These are phyloP conservation scores for Schizophyllum amplum DNA, from an alignment of 1,284 basidiomycete species.

Conservation along the genomic window DNA sequence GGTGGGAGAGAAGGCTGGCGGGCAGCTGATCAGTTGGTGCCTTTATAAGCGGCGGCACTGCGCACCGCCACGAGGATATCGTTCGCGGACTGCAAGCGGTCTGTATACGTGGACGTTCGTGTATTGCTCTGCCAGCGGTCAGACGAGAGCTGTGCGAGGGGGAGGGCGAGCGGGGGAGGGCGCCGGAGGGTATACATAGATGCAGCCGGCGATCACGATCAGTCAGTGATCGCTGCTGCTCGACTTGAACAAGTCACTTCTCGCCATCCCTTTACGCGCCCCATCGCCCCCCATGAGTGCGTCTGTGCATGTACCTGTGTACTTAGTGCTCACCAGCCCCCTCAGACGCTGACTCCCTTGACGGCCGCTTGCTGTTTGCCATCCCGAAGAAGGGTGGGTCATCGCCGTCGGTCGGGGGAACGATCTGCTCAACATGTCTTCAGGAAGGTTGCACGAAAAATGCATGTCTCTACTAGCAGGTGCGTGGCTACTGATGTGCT, in stretches of 20 bases:
- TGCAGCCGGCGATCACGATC: not conserved
- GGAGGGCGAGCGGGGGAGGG: no score
- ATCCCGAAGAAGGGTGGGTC: slow-evolving; percentile 94
- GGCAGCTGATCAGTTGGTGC: not conserved
- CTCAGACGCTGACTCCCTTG: slow-evolving; percentile 40
- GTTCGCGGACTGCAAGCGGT: no score
- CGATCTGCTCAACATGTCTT: slow-evolving; percentile 7
- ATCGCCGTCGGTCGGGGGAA: slow-evolving; percentile 1
- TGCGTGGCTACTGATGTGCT: slow-evolving; percentile 22
- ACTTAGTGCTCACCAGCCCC: no score
- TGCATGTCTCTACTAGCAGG: slow-evolving; percentile 82
- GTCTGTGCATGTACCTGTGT: no score
- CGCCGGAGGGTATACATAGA: not conserved
- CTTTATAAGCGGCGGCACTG: not conserved
- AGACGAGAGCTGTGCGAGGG: no score
- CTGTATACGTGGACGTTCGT: not conserved
- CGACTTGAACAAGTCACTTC: not conserved
- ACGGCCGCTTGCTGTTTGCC: slow-evolving; percentile 80
- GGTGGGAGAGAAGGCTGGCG: not conserved
- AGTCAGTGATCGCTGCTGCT: not conserved
- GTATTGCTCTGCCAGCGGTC: not conserved
- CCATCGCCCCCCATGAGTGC: not conserved
- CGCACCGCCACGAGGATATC: not conserved
- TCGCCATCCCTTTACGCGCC: not conserved
- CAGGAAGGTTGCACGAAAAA: slow-evolving; percentile 89